phyloP scores from a whole-genome alignment of 805 yeast species.

The Candida dajiaensis region DNA sequence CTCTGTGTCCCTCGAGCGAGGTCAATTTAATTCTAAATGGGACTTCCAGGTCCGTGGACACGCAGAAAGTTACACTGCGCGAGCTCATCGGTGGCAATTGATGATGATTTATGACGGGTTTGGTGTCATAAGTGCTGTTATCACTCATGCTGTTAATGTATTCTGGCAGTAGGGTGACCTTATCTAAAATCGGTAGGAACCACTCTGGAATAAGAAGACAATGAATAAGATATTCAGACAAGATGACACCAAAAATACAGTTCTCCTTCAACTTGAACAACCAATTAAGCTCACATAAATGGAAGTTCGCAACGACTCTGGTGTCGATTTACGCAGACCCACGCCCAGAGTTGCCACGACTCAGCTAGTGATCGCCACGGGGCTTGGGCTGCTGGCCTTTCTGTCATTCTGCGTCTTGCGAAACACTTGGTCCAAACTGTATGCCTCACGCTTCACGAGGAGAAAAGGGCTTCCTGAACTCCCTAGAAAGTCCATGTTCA shows the following conservation, averaged over 20 bases:
- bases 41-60: conserved; percentile 47
- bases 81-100: conserved; percentile 14
- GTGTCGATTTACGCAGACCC: not conserved
- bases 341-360: conserved; percentile 61
- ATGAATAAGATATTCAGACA: not conserved
- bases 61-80: conserved; percentile 46
- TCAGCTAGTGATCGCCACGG: conserved; percentile 67
- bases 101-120: not conserved
- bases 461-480: conserved; percentile 27
- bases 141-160: not conserved
- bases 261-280: not conserved
- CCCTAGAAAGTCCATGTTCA: conserved; percentile 49
- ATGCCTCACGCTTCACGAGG: conserved; percentile 61
- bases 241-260: not conserved
- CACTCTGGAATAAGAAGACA: not conserved
- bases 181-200: not conserved
- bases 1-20: conserved; percentile 39
- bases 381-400: conserved; percentile 65
- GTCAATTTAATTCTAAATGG: conserved; percentile 45
- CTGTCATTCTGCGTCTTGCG: conserved; percentile 65
- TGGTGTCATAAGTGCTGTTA: not conserved
- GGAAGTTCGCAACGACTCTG: not conserved
- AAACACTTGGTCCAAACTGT: conserved; percentile 72
- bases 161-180: not conserved
- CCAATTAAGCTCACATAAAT: not conserved